Conservation (phyloP, 192 early-diverging fungal genomes). For the Allomyces macrogynus region DNA sequence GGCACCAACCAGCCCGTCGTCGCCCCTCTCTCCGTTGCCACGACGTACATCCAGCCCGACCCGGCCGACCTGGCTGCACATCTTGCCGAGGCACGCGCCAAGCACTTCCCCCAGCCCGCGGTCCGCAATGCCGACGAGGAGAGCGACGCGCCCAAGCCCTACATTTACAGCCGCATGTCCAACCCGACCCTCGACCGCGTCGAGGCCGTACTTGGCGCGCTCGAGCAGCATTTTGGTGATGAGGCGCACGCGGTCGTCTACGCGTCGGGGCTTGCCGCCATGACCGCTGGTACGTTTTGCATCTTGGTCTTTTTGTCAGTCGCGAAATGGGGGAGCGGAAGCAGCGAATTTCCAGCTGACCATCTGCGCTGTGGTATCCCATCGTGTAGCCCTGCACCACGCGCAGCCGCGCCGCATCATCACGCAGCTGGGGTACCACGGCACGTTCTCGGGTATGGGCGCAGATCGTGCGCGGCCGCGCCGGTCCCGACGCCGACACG, state of each 20-base stretch:
- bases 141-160: slow-evolving; percentile 10
- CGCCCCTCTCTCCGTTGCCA: not conserved
- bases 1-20: not conserved
- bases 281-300: slow-evolving; percentile 12
- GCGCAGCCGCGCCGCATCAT: slow-evolving; percentile 22
- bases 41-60: slow-evolving; percentile 1
- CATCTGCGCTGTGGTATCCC: too few species aligned
- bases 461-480: slow-evolving; percentile 13
- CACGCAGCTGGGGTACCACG: slow-evolving; percentile 13
- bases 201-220: slow-evolving; percentile 29
- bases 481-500: slow-evolving; percentile 11
- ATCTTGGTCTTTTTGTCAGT: too few species aligned
- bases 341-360: too few species aligned
- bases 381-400: slow-evolving; percentile 18
- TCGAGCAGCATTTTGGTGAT: slow-evolving; percentile 10
- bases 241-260: slow-evolving; percentile 39
- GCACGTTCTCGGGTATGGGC: slow-evolving; percentile 12
- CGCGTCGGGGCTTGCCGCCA: slow-evolving; percentile 32
- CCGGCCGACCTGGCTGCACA: slow-evolving; percentile 28
- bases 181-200: slow-evolving; percentile 20
- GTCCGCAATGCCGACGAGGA: slow-evolving; percentile 13
- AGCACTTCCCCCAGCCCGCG: slow-evolving; percentile 10
- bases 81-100: slow-evolving; percentile 35
- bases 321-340: too few species aligned
- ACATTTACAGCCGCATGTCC: slow-evolving; percentile 28